Evolutionary conservation across 176 grass and related monocot genomes (phyloP), one percentile per base, ranked within the genome.

Genomic region (Chrysopogon serrulatus): DNA sequence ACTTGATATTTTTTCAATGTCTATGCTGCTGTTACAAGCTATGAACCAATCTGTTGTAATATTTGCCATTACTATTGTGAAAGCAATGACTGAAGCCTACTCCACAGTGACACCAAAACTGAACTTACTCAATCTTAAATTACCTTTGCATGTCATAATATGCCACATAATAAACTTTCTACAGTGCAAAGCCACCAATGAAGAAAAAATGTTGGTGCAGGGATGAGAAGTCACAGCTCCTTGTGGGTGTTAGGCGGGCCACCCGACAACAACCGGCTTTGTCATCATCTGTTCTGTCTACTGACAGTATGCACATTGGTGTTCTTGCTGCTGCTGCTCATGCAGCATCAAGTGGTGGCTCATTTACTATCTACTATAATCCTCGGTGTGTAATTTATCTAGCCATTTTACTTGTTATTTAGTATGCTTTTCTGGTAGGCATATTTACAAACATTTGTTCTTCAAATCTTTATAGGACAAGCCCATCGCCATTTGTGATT

Each of bases 301-400:
- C 97, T 43, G 97, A 99, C 51, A 99, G 97, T 79, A 99, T 99
- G 97, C 97, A 99, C 54, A 90, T 99, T 32, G 97, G 97, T 24
- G 93, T 99, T 73, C 91, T 96, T 74, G 97, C 97, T 64, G 97
- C 97, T 2, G 97, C 97, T 30, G 93, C 97, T 79, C 97, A 99
- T 89, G 93, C 97, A n/a, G 90, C 93, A 68, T 80, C 97, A 28
- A 99, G 90, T 26, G 80, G 87, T 61, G 83, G 91, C 67, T 89
- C 97, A 74, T 99, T 96, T 70, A 99, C 93, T 43, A 85, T 99
- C 61, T 99, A 99, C 74, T 99, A 99, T 45, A 99, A 94, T 87
- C 97, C 97, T 62, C 90, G 97, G 97, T 96, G 66, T 18, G 30
- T 14, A 74, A 36, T 2, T 85, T 65, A 26, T 74, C 36, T 35